Base-by-base conservation (phyloP, 2,329 filamentous ascomycete genomes). In the Pseudogymnoascus sp. region DNA sequence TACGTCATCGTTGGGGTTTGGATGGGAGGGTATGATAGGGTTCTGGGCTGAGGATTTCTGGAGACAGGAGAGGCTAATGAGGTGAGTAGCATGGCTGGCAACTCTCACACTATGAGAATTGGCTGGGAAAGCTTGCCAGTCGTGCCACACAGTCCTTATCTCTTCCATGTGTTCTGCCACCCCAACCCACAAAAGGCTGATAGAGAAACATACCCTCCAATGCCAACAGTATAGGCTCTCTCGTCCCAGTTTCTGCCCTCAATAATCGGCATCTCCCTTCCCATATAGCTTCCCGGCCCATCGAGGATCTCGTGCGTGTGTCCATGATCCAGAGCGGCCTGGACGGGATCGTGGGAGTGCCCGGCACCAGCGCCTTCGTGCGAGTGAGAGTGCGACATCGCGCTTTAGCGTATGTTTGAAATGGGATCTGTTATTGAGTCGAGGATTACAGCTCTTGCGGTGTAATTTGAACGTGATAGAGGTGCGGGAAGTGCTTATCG, bases 231-330 rank as follows among this genome's bases (percentile, higher is more conserved):
- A 73, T 97, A 99, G 12, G 93, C 93, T 64, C 95, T 83, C 68
- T 96, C 90, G 29, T 83, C 83, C 90, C 93, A 99, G 73, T 93
- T 83, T 63, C 93, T 84, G 10, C 92, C 92, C 69, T 96, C 90
- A 67, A 92, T 85, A 64, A 97, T 89, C 66, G 93, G 95, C 90
- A 96, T 93, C 78, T 97, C 95, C 14, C 95, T 87, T 61, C 88
- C 88, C 34, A 95, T 77, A 74, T 89, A 97, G 73, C 91, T 96
- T 51, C 95, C 95, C 0, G 95, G 95, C 0, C 93, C 93, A 72
- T 95, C 88, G 69, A 97, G 88, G 72, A 97, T 92, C 80, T 97
- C 95, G 75, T 97, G 95, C 1, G 88, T 90, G 79, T 99, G 95
- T 71, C 95, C 95, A 76, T 97, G 95, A 73, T 93, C 89, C 45